These are phyloP conservation scores for Syzygium oleosum DNA, from an alignment of 345 rosid species.

Conservation along the genomic window DNA sequence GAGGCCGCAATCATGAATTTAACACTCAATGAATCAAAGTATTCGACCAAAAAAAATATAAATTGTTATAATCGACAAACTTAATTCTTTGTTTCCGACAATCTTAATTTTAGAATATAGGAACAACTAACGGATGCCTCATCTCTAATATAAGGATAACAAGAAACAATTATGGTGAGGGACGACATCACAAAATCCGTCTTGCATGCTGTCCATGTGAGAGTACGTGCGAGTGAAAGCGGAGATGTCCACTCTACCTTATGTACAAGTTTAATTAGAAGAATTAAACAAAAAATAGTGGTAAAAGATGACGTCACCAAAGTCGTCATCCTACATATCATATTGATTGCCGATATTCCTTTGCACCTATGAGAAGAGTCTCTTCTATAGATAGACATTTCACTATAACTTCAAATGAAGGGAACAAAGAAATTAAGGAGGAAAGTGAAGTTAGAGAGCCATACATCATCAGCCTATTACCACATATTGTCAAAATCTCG, in stretches of 20 bases:
- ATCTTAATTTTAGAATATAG: too few relatives aligned
- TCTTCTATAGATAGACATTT: background rate
- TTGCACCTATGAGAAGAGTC: background rate
- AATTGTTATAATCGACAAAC: too few relatives aligned
- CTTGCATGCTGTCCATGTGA: background rate
- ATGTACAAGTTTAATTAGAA: background rate
- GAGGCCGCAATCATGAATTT: too few relatives aligned
- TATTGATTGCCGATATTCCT: background rate
- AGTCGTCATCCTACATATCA: background rate
- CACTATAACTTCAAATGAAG: background rate
- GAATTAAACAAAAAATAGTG: background rate
- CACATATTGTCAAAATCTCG: background rate
- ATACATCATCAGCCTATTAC: background rate
- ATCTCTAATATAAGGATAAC: background rate
- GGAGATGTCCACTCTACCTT: background rate
- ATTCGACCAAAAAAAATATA: too few relatives aligned
- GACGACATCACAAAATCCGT: background rate
- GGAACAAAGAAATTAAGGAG: background rate
- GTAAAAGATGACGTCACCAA: background rate
- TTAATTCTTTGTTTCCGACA: too few relatives aligned
- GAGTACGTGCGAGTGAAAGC: background rate
- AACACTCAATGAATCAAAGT: too few relatives aligned
- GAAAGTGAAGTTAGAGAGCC: background rate
- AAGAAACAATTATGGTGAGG: background rate
- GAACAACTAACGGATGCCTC: background rate